These are phyloP conservation scores for Exidia glandulosa DNA, from an alignment of 768 basidiomycete genomes.

Conservation along the genomic window DNA sequence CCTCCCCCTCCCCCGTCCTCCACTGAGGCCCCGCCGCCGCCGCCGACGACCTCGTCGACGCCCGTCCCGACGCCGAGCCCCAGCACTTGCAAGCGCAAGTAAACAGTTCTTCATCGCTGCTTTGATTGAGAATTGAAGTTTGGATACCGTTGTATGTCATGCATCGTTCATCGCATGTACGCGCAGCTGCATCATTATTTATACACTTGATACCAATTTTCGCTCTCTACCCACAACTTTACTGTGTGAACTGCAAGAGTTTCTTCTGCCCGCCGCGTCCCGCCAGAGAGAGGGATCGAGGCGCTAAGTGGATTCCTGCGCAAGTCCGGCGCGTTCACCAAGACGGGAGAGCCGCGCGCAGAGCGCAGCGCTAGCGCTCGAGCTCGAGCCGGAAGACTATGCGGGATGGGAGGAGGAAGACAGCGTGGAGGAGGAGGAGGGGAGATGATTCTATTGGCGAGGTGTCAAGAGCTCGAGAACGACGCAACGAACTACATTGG, in stretches of 20 bases:
- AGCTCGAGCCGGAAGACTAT: neutral
- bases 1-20: neutral
- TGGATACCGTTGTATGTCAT: neutral
- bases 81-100: neutral
- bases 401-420: neutral
- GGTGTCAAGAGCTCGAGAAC: too few species aligned
- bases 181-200: neutral
- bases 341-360: conserved; percentile 1
- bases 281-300: conserved; percentile 10
- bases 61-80: neutral
- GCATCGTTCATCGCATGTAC: neutral
- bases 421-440: neutral
- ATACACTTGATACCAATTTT: neutral
- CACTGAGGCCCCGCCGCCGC: neutral
- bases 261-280: conserved; percentile 8
- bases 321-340: conserved; percentile 12
- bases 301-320: conserved; percentile 13
- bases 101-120: too few species aligned
- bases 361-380: neutral
- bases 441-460: too few species aligned
- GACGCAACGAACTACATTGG: too few species aligned
- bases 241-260: neutral
- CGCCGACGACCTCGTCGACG: neutral
- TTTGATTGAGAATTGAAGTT: neutral
- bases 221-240: neutral